Base-by-base conservation (phyloP, 441 rosid genomes). In the Croton laevigatus region DNA sequence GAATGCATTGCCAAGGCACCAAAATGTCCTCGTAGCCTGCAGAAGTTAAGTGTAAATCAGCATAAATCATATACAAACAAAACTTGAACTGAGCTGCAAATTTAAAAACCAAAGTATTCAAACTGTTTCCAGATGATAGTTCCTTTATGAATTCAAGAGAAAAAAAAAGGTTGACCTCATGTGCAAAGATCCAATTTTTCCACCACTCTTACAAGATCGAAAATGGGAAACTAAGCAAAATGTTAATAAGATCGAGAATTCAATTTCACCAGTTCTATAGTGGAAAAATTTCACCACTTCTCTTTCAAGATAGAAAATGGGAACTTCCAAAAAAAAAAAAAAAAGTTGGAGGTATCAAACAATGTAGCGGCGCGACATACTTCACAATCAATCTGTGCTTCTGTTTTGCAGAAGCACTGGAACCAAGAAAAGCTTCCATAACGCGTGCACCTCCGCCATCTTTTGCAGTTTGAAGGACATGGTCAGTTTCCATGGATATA, bases 391-490 rank as follows among this genome's bases (percentile, higher is more conserved):
- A 71, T 82, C 85, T 83, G 66, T 86, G 88, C 75, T 92, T 94
- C 78, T 83, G 93, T 65, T 94, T 94, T 20, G 73, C 76, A 68
- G 96, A 85, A 76, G 89, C 89, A 74, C 81, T 77, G 66, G 94
- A 88, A 77, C 73, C 82, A 66, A 92, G 91, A 85, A 88, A 92
- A 51, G 94, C 93, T 85, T 94, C 99, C 58, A 94, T 84, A 59
- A 83, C 93, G 40, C 83, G 90, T 14, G 96, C 90, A 66, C 99
- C 98, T 8, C 87, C 87, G 34, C 84, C 77, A 81, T 94, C 94
- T 81, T 86, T 89, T 71, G 89, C 89, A 22, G 87, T 76, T 84
- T 88, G 89, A 71, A 85, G 69, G 72, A 85, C 82, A 74, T 86
- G 87, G 23, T 88, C 92, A 66, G 75, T 76, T 79, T 89, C 93